Evolutionary conservation across 2,329 filamentous ascomycete species (phyloP), one percentile per base, ranked within the genome.

Genomic region (Ophiostoma ips): DNA sequence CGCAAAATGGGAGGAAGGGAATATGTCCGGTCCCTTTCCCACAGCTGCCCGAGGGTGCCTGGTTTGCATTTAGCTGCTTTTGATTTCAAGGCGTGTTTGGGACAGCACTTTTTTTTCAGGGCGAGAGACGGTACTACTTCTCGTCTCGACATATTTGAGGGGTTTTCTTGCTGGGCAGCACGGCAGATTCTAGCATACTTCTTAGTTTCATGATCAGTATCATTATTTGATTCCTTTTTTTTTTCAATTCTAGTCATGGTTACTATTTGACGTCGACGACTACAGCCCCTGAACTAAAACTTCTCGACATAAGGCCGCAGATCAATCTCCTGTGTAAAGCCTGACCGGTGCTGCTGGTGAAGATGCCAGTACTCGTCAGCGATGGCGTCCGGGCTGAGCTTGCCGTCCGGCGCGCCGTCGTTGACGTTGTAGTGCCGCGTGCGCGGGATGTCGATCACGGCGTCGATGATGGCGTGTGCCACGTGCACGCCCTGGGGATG

Each of bases 331-430:
- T 86, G 85, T 0, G 85, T 88, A 60, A 90, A 94, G 2, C 79
- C 79, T 6, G 83, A 86, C 57, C 77, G 75, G 31, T 82, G 84
- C 68, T 95, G 87, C 0, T 80, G 83, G 61, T 94, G 87, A 59
- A 94, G 62, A 61, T 82, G 71, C 86, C 87, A 94, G 60, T 94
- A 94, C 11, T 78, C 76, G 56, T 94, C 86, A 11, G 87, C 87
- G 70, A 94, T 94, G 18, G 82, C 83, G 55, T 86, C 82, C 9
- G 87, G 75, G 54, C 68, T 79, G 53, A 94, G 77, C 69, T 89
- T 90, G 12, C 72, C 67, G 58, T 76, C 73, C 38, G 69, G 65
- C 5, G 62, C 67, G 5, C 71, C 69, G 10, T 66, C 60, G 58
- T 77, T 73, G 15, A 64, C 60, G 24, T 58, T 61, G 41, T 58